These are phyloP conservation scores for Pseudogymnoascus sp. DNA, from an alignment of 2,329 filamentous ascomycete species.

Conservation along the genomic window DNA sequence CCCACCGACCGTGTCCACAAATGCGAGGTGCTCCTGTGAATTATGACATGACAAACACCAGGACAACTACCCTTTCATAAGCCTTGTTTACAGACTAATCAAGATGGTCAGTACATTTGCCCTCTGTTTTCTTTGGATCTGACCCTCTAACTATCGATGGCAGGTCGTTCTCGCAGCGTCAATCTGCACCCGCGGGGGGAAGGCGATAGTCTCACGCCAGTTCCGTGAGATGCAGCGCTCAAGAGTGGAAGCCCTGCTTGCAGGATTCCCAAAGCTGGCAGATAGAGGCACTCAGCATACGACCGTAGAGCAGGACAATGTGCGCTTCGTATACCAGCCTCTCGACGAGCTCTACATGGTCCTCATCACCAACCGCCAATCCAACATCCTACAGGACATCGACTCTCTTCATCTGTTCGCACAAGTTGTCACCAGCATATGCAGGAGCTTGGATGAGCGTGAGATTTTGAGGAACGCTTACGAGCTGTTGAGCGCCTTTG, in stretches of 20 bases:
- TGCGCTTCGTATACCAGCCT: constrained; percentile 98
- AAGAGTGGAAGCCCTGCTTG: constrained; percentile 90
- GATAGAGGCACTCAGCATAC: constrained; percentile 96
- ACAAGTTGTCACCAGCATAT: constrained; percentile 93
- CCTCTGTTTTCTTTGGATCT: not conserved
- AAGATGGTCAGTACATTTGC: constrained; percentile 1
- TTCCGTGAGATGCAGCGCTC: constrained; percentile 97
- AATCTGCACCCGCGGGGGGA: constrained; percentile 96
- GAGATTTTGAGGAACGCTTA: constrained; percentile 95
- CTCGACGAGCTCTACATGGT: constrained; percentile 99
- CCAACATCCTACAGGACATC: constrained; percentile 98
- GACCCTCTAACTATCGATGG: constrained; percentile 15
- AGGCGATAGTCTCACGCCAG: constrained; percentile 94
- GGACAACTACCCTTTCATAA: not conserved
- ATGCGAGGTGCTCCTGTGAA: constrained; percentile 3
- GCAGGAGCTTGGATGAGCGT: constrained; percentile 89
- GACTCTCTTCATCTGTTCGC: constrained; percentile 96
- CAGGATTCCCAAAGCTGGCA: constrained; percentile 95
- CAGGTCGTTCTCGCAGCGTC: constrained; percentile 98
- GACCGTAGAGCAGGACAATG: constrained; percentile 97
- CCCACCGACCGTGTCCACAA: constrained; percentile 8
- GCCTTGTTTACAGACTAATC: constrained; percentile 7
- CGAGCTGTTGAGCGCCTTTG: constrained; percentile 91
- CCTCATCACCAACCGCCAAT: constrained; percentile 97
- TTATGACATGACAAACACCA: not conserved